Conservation (phyloP, 2,329 filamentous ascomycete genomes). For the Elsinoe batatas region DNA sequence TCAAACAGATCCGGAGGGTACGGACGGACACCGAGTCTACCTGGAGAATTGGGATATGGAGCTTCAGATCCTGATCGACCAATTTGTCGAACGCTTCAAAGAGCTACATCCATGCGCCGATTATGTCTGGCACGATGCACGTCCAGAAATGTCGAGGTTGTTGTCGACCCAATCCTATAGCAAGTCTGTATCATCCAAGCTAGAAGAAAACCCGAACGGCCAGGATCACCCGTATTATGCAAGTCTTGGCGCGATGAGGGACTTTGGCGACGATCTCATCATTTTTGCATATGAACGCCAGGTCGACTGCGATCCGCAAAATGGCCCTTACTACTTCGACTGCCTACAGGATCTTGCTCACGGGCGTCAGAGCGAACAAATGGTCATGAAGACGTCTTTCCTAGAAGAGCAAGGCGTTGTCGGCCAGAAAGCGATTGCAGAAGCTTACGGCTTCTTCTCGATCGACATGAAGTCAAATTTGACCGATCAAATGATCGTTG, state of each 20-base stretch:
- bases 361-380: conserved; percentile 45
- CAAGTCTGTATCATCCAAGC: background rate
- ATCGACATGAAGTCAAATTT: conserved; percentile 38
- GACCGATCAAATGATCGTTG: conserved; percentile 52
- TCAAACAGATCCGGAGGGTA: background rate
- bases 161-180: conserved; percentile 25
- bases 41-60: conserved; percentile 54
- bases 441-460: conserved; percentile 52
- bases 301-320: conserved; percentile 43
- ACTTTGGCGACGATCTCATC: conserved; percentile 54
- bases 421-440: conserved; percentile 45
- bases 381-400: conserved; percentile 49
- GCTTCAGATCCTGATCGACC: conserved; percentile 43
- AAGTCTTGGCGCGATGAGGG: conserved; percentile 50
- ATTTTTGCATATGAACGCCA: conserved; percentile 55
- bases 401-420: conserved; percentile 50
- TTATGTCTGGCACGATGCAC: conserved; percentile 24
- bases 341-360: conserved; percentile 52
- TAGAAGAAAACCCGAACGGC: conserved; percentile 18
- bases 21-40: conserved; percentile 28
- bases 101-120: conserved; percentile 21
- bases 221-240: conserved; percentile 43
- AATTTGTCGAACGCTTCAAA: conserved; percentile 18
- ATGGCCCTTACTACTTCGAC: conserved; percentile 53
- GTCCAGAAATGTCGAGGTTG: conserved; percentile 26